These are phyloP conservation scores for Phytophthora parvispora DNA, from an alignment of 352 stramenopile species.

Conservation along the genomic window DNA sequence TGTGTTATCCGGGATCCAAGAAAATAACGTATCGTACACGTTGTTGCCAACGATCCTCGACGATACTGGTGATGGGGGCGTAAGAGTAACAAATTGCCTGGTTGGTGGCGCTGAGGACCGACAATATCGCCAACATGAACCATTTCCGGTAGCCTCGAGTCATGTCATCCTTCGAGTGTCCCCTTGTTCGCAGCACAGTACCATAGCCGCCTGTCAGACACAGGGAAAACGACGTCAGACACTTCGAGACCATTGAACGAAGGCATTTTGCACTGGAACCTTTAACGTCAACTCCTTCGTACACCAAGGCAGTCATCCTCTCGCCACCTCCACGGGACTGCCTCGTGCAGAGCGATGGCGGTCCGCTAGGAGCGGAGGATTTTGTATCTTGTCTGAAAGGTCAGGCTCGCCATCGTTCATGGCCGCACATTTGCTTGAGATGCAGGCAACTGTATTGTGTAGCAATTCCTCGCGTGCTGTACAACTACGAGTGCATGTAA, in stretches of 20 bases:
- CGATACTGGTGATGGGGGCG: slow-evolving; percentile 64
- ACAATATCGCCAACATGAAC: slow-evolving; percentile 69
- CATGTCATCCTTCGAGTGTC: neutral
- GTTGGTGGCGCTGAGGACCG: slow-evolving; percentile 30
- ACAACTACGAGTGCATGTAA: neutral
- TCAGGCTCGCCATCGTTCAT: neutral
- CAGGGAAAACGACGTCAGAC: neutral
- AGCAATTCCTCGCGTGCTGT: neutral
- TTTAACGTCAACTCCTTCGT: neutral
- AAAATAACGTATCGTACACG: slow-evolving; percentile 21
- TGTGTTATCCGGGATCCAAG: too few species aligned
- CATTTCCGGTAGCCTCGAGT: slow-evolving; percentile 42
- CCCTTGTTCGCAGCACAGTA: neutral
- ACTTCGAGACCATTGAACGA: neutral
- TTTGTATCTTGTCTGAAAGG: neutral
- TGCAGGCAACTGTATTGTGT: neutral
- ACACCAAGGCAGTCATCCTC: neutral
- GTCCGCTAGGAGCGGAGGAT: neutral
- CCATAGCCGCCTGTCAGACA: neutral
- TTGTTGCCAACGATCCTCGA: slow-evolving; percentile 58
- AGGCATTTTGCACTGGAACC: neutral
- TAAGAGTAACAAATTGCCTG: slow-evolving; percentile 77
- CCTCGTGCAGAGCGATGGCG: neutral
- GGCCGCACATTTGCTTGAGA: neutral
- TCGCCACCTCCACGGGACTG: neutral